Base-by-base conservation (phyloP, 306 rosid species). In the Hippophae rhamnoides region DNA sequence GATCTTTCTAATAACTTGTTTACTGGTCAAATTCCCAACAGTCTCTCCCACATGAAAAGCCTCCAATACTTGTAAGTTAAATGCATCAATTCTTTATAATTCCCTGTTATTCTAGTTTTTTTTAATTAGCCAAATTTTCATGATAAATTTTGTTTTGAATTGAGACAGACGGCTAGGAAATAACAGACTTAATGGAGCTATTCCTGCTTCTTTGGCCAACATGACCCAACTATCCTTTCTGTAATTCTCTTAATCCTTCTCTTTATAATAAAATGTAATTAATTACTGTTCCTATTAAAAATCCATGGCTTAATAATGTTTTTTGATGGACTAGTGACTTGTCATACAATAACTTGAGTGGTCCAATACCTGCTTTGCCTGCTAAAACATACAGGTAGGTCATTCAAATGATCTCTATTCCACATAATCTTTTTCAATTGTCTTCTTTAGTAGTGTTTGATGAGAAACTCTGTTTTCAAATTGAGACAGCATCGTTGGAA, bases 1-100 rank as follows among this genome's bases (percentile, higher is more conserved):
- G 95, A 89, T 77, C 95, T 93, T 72, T 89, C 99, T n/a, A 78
- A 69, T 72, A 93, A 93, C 70, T 65, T 12, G 56, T 93, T 93
- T 78, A 74, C 61, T 23, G 90, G 93, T 23, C 76, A 84, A 60
- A 80, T 93, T 66, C 97, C 99, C 50, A 70, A 66, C 69, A 56
- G 84, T 77, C 78, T 89, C 8, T 72, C 86, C 26, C 77, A 72
- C 64, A 54, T 89, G 73, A 89, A 68, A 57, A 78, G 81, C 76
- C 94, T 93, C 46, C 80, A 79, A 10, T 93, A 89, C 61, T 64
- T 93, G 99, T 93, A 82, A 82, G 95, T 75, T 38, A 23, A 45
- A 8, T 40, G 12, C 13, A 43, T 6, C 9, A 53, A 10, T 6
- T 56, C 10, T 9, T 40, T 13, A 11, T 5, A 57, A 10, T 41